These are phyloP conservation scores for Hypoxylon lienhwacheense DNA, from an alignment of 495 filamentous ascomycete species.

Conservation along the genomic window DNA sequence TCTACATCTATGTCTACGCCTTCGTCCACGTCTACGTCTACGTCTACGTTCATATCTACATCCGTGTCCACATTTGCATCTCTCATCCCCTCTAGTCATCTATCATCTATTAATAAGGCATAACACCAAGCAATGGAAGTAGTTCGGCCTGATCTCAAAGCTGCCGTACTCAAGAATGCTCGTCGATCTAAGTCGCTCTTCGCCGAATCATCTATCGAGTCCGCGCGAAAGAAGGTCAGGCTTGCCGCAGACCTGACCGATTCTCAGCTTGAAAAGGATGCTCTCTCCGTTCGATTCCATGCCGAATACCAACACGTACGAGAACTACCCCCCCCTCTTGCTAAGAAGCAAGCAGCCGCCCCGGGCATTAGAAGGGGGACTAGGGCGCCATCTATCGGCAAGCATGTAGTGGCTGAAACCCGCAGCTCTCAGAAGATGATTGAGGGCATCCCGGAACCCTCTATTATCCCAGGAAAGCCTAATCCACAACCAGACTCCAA, in stretches of 20 bases:
- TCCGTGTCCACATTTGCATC: too few relatives aligned
- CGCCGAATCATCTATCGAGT: conserved; percentile 34
- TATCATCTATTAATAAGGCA: too few relatives aligned
- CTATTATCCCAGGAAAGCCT: conserved; percentile 38
- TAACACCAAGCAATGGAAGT: conserved; percentile 29
- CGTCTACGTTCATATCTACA: too few relatives aligned
- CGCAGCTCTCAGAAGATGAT: conserved; percentile 68
- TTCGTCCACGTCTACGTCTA: too few relatives aligned
- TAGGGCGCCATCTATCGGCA: conserved; percentile 51
- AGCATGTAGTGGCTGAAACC: conserved; percentile 52
- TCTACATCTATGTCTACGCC: too few relatives aligned
- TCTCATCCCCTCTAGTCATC: too few relatives aligned
- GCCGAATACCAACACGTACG: conserved; percentile 81
- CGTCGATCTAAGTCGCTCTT: conserved; percentile 47
- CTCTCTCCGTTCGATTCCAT: conserved; percentile 50
- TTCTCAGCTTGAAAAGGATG: conserved; percentile 44
- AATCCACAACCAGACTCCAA: conserved; percentile 53
- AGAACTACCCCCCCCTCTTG: conserved; percentile 81
- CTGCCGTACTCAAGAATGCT: conserved; percentile 46
- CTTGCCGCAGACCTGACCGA: conserved; percentile 44
- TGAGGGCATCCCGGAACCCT: conserved; percentile 58
- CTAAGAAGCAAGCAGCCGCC: conserved; percentile 72
- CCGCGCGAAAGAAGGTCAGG: conserved; percentile 47
- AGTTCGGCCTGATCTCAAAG: conserved; percentile 36
- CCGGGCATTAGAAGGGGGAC: conserved; percentile 51